Percentiles rank a stretch among this genome's conserved stretches.
phyloP scores from a whole-genome alignment of 2,329 filamentous ascomycete species.

The Canariomyces notabilis region DNA sequence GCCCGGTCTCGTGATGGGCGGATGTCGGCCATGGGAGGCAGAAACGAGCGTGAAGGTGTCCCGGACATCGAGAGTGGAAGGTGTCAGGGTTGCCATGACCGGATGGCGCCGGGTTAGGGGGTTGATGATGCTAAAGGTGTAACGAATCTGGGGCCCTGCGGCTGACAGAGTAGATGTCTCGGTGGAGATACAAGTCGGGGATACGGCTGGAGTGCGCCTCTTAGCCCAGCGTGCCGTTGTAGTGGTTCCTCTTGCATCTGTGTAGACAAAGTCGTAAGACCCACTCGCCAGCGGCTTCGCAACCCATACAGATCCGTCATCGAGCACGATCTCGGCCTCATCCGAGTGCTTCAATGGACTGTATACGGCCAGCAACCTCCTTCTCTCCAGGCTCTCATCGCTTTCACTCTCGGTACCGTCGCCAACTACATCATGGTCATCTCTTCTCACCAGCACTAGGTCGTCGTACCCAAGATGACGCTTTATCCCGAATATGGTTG shows the following conservation, averaged over 20 bases:
- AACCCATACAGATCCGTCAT: constrained; percentile 56
- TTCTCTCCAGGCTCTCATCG: constrained; percentile 37
- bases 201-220: constrained; percentile 28
- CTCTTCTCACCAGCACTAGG: constrained; percentile 64
- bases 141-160: constrained; percentile 33
- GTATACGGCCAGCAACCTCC: constrained; percentile 62
- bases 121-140: constrained; percentile 73
- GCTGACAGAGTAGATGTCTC: constrained; percentile 22
- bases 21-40: constrained; percentile 43
- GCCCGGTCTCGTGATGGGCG: constrained; percentile 33
- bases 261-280: constrained; percentile 61
- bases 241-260: constrained; percentile 52
- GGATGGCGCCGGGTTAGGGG: constrained; percentile 65
- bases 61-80: constrained; percentile 60
- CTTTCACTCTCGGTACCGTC: constrained; percentile 34
- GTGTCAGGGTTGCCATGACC: constrained; percentile 64
- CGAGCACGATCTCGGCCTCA: constrained; percentile 60
- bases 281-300: constrained; percentile 49
- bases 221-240: constrained; percentile 67
- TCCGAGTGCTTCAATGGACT: constrained; percentile 55
- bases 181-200: constrained; percentile 4
- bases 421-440: constrained; percentile 51
- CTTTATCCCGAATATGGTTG: constrained; percentile 58
- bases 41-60: constrained; percentile 60
- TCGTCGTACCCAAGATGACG: constrained; percentile 63